These are phyloP conservation scores for Gastrolobium villosum DNA, from an alignment of 306 rosid genomes.

Conservation along the genomic window DNA sequence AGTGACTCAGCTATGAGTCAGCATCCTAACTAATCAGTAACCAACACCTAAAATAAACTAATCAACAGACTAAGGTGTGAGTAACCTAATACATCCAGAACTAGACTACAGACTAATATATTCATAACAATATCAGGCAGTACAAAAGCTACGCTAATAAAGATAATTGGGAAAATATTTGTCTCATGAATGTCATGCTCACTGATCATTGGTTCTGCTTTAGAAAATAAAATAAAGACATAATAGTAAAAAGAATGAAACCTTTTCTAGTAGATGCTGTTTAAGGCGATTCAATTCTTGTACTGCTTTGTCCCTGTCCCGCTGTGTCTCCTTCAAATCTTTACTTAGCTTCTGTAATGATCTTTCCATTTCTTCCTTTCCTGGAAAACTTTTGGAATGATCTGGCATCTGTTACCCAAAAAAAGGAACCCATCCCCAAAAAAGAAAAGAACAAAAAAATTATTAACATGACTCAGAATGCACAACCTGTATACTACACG, in stretches of 20 bases:
- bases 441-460: not conserved
- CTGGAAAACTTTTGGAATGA: constrained; percentile 63
- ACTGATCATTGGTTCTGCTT: not conserved
- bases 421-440: constrained; percentile 11
- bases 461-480: constrained; percentile 12
- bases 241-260: constrained; percentile 36
- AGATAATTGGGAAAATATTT: not conserved
- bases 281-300: constrained; percentile 86
- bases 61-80: no score
- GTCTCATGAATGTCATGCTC: not conserved
- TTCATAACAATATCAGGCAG: no score
- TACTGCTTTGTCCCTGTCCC: constrained; percentile 77
- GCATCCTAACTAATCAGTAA: no score
- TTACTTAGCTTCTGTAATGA: constrained; percentile 62
- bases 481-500: not conserved
- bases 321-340: constrained; percentile 66
- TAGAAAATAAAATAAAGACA: not conserved
- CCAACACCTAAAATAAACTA: no score
- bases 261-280: constrained; percentile 92
- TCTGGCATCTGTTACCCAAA: constrained; percentile 56
- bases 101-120: no score
- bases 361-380: constrained; percentile 77
- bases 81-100: no score
- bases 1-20: no score
- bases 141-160: no score